Conservation (phyloP, 2,329 filamentous ascomycete species). For the Emericellopsis cladophorae region DNA sequence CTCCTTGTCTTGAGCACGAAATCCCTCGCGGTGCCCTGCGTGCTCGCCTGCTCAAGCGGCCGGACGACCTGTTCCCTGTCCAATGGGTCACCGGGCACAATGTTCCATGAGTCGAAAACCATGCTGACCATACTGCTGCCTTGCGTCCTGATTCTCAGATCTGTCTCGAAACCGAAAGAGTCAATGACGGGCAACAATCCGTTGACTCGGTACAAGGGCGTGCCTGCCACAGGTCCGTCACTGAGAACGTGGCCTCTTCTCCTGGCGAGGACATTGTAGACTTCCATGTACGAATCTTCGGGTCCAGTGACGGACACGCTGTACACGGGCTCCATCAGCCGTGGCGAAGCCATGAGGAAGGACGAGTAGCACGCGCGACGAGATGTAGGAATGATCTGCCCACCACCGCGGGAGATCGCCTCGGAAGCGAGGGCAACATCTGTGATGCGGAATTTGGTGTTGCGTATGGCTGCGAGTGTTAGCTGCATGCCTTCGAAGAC, state of each 20-base stretch:
- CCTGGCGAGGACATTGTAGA: conserved; percentile 85
- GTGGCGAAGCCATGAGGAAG: conserved; percentile 92
- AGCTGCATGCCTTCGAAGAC: neutral
- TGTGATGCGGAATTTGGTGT: conserved; percentile 94
- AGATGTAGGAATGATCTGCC: conserved; percentile 93
- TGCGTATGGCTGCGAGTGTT: conserved; percentile 65
- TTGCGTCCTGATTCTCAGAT: conserved; percentile 90
- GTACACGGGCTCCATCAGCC: conserved; percentile 95
- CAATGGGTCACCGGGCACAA: conserved; percentile 89
- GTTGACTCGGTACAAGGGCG: conserved; percentile 82
- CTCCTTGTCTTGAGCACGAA: conserved; percentile 93
- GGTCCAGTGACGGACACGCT: conserved; percentile 86
- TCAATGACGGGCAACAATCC: conserved; percentile 93
- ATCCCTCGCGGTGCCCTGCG: conserved; percentile 83
- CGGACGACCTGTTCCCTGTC: conserved; percentile 74
- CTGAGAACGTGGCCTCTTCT: conserved; percentile 84
- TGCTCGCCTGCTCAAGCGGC: conserved; percentile 75
- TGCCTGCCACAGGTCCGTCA: conserved; percentile 90
- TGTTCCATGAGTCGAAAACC: conserved; percentile 91
- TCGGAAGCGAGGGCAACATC: conserved; percentile 78
- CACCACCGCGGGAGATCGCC: conserved; percentile 88
- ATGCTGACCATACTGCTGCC: conserved; percentile 82
- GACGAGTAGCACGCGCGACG: conserved; percentile 88
- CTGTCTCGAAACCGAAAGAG: conserved; percentile 95
- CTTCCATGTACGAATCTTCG: conserved; percentile 72